Base-by-base conservation (phyloP, 345 rosid genomes). In the Arabidopsis suecica region DNA sequence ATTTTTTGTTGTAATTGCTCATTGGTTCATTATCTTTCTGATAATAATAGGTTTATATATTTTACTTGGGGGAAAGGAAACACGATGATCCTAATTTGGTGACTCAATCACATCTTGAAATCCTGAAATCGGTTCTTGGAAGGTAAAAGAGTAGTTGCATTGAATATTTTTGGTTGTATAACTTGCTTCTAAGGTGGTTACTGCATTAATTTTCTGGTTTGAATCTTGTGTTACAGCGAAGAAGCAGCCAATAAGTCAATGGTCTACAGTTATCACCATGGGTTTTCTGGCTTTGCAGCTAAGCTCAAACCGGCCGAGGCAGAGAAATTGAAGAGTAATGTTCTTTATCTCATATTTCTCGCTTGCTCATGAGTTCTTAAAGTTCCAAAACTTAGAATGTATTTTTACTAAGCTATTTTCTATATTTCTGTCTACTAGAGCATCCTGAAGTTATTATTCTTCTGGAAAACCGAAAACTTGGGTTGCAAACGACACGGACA, bases 211-310 rank as follows among this genome's bases (percentile, higher is more conserved):
- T 14, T 72, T 62, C 44, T 51, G 40, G 30, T 62, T 53, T 40
- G 69, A 72, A 40, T 62, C 9, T 37, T 61, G 49, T 61, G 22
- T 47, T 48, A 50, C 55, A 22, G 90, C 49, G 51, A 69, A 9
- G 75, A 78, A 63, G 82, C 47, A 51, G 86, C 88, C 9, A 38
- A 44, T 9, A 75, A 80, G 23, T 79, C 90, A 20, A 74, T 88
- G 41, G 25, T 86, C 33, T 88, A 83, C 79, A 82, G 88, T 22
- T 86, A 82, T 69, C 70, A 74, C 33, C 79, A 72, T 16, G 75
- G 77, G 10, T 81, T 88, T 64, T 85, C 86, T 47, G 93, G 93
- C 51, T 86, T 88, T 36, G 83, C 88, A 34, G 93, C 93, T 4
- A 60, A 69, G 62, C 80, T 88, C 40, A 82, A 54, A n/a, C 82